Conservation (phyloP, 257 asterid genomes). For the Solanum medicagineum region DNA sequence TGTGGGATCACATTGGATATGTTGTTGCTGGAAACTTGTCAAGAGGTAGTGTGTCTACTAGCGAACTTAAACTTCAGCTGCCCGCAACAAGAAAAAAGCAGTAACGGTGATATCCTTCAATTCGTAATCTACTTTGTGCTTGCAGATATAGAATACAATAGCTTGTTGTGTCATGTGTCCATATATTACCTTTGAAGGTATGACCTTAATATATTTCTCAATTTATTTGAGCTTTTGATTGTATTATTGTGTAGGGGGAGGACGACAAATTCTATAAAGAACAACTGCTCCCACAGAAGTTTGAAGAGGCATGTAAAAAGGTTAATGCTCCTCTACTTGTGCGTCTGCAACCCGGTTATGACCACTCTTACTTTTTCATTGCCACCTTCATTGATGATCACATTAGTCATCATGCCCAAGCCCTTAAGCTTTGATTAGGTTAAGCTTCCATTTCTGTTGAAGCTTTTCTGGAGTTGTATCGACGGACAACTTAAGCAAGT, state of each 20-base stretch:
- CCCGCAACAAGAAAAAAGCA: neutral
- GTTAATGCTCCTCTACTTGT: conserved; percentile 48
- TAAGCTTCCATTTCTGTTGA: neutral
- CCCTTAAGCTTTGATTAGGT: conserved; percentile 35
- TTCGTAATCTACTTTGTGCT: neutral
- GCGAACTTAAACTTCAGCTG: neutral
- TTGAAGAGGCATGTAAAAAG: conserved; percentile 72
- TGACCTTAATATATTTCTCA: neutral
- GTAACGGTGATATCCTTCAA: neutral
- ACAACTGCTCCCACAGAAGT: conserved; percentile 62
- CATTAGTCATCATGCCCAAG: conserved; percentile 82
- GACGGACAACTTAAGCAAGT: neutral
- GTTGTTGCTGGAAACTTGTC: neutral
- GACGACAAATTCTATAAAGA: conserved; percentile 63
- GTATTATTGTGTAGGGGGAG: conserved; percentile 47
- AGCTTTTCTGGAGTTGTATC: neutral
- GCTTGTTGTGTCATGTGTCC: neutral
- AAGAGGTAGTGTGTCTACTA: neutral
- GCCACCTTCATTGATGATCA: conserved; percentile 85
- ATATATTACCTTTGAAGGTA: neutral
- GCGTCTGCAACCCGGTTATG: conserved; percentile 83
- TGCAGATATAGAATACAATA: neutral
- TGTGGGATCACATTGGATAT: neutral
- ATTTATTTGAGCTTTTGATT: neutral
- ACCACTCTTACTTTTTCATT: conserved; percentile 81